Percentiles rank a stretch among this genome's conserved stretches.
Conservation (phyloP, 1,139 yeast species). For the Meyerozyma guilliermondii region DNA sequence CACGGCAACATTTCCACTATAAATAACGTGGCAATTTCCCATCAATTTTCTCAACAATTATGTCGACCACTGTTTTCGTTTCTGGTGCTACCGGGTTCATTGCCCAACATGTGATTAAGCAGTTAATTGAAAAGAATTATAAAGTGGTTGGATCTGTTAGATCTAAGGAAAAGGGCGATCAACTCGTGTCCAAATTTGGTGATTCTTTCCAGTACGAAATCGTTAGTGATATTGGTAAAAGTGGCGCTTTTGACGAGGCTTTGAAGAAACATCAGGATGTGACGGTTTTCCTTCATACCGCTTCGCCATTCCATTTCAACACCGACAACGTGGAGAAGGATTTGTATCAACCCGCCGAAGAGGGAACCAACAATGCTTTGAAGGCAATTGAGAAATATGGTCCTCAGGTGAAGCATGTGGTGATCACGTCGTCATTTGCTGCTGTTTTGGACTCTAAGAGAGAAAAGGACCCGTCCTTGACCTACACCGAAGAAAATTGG, state of each 20-base stretch:
- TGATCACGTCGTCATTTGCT: conserved; percentile 20
- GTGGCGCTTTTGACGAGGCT: conserved; percentile 31
- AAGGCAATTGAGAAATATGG: conserved; percentile 20
- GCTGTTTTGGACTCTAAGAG: conserved; percentile 14
- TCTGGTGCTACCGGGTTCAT: conserved; percentile 14
- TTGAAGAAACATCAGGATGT: conserved; percentile 25
- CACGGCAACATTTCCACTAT: no score
- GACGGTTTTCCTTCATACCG: conserved; percentile 34
- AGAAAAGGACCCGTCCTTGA: conserved; percentile 12
- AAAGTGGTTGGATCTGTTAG: conserved; percentile 11
- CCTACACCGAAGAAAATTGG: conserved; percentile 7
- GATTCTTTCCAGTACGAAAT: conserved; percentile 24
- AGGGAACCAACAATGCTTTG: conserved; percentile 19
- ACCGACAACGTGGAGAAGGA: conserved; percentile 14
- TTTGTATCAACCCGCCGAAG: conserved; percentile 8
- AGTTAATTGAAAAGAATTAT: conserved; percentile 8
- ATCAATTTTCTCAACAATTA: no score
- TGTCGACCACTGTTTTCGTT: conserved; percentile 7
- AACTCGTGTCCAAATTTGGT: conserved; percentile 14
- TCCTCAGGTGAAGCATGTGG: conserved; percentile 14
- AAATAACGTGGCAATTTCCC: no score
- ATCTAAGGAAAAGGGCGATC: conserved; percentile 11
- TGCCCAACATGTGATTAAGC: conserved; percentile 10
- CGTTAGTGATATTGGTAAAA: conserved; percentile 28
- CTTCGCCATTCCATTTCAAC: conserved; percentile 32